Base-by-base conservation (phyloP, 75 land plant genomes). In the Selaginella tamariscina region DNA sequence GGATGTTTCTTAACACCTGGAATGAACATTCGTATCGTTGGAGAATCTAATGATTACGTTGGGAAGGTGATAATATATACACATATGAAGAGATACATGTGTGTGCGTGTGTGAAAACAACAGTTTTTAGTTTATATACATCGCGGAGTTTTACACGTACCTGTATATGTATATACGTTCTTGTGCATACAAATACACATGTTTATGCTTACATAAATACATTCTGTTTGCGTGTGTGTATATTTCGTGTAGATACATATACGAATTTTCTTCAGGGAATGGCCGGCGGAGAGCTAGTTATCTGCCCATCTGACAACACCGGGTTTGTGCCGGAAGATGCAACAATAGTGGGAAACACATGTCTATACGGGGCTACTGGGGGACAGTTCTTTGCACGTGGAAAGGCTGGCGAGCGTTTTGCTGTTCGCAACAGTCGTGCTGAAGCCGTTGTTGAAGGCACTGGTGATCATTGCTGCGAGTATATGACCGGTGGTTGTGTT, bases 401-500 rank as follows among this genome's bases (percentile, higher is more conserved):
- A 26, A 95, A 90, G 65, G 99, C 97, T 22, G 99, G 97, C n/a
- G 99, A 95, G 68, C 83, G 99, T 20, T 95, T 95, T 79, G 91
- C 97, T 39, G 99, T 95, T 0, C 74, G 99, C 32, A 95, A 95
- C 62, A 89, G 96, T 65, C 81, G 85, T 31, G 99, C 92, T 44
- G 75, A 91, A 71, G 96, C 99, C 30, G 96, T 95, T 23, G 88
- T 95, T 64, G 99, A 95, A 72, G 99, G 99, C 18, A 80, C 89
- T 33, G 99, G 99, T 23, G 99, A 95, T 70, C 99, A 95, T 55
- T 83, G 86, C 32, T 95, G 96, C 78, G 99, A 95, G 69, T 95
- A 95, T 77, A 95, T 95, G 99, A 95, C 99, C 62, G 99, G 99
- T 55, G 99, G 99, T 65, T 90, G 97, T 77, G 86, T 95, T 26